Evolutionary conservation across 176 grass and related monocot species (phyloP).

Genomic region (Rhynchospora pubera): DNA sequence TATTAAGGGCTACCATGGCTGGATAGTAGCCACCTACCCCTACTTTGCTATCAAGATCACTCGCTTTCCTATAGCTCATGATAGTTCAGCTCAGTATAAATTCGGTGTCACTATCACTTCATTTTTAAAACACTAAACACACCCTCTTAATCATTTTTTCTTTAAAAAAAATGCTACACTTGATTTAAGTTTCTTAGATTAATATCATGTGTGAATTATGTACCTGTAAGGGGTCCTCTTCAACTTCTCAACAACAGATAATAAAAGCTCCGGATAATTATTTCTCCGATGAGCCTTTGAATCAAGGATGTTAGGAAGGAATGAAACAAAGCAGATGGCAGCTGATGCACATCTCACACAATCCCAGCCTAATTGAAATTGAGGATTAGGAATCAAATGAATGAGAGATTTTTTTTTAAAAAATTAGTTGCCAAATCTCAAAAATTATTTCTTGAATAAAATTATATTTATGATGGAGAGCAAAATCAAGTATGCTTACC

Average conservation of each 20-base stretch:
- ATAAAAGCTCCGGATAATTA: conserved; percentile 71
- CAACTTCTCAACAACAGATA: conserved; percentile 82
- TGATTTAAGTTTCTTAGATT: not conserved
- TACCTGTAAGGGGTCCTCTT: conserved; percentile 96
- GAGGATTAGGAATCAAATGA: too few relatives aligned
- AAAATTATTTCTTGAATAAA: too few relatives aligned
- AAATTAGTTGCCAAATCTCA: too few relatives aligned
- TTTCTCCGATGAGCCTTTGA: conserved; percentile 95
- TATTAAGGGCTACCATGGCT: conserved; percentile 90
- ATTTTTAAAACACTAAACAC: not conserved
- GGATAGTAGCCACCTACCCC: conserved; percentile 97
- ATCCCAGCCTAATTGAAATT: conserved; percentile 77
- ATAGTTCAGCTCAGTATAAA: not conserved
- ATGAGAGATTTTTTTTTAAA: too few relatives aligned
- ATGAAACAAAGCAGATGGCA: conserved; percentile 98
- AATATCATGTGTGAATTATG: not conserved
- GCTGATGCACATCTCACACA: conserved; percentile 90
- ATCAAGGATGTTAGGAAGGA: conserved; percentile 97
- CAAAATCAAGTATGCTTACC: too few relatives aligned
- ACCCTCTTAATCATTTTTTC: not conserved
- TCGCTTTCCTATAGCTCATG: conserved; percentile 57
- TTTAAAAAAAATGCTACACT: not conserved
- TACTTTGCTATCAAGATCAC: conserved; percentile 79
- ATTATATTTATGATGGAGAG: too few relatives aligned
- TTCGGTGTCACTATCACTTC: not conserved